Evolutionary conservation across 306 rosid species (phyloP), one percentile per base, ranked within the genome.

Genomic region (Sophora flavescens): DNA sequence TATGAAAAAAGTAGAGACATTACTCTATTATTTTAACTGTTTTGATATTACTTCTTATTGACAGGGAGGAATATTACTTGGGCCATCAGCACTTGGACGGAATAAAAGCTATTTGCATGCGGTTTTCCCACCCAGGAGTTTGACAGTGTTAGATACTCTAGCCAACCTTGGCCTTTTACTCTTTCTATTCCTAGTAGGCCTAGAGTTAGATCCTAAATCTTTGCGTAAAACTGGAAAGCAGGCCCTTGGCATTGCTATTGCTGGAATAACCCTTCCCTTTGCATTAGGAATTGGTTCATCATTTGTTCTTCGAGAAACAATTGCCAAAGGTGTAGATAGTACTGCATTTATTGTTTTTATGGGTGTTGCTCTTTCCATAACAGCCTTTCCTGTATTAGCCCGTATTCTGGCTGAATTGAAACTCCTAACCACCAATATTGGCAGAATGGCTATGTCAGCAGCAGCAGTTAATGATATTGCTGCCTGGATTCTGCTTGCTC

Each of bases 401-500:
- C 97, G 97, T 76, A 90, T 93, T 75, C 80, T 91, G 57, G 97
- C 98, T 0, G 98, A 93, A 89, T 82, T 93, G 68, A 93, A 88
- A 82, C 97, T 93, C 52, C 78, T 93, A 63, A 93, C 98, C n/a
- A 91, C 97, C 45, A 82, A 84, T 56, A 77, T 89, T 60, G 98
- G 98, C 3, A 74, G 86, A 80, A 74, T 86, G 79, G 98, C 98
- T 17, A 91, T 93, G 97, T 89, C 98, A 8, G 98, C 97, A 39
- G 98, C 98, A 32, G 98, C 98, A 66, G 88, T 93, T 33, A 93
- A 93, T 28, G 98, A 93, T 39, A 87, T 91, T 67, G 96, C 91
- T 33, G 98, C 98, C 17, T 93, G 98, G 98, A 84, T 93, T 80
- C 85, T 93, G 62, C 98, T 93, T 78, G 98, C 98, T 35, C 86